phyloP scores from a whole-genome alignment of 768 basidiomycete genomes.

The Cyclocybe cylindracea region DNA sequence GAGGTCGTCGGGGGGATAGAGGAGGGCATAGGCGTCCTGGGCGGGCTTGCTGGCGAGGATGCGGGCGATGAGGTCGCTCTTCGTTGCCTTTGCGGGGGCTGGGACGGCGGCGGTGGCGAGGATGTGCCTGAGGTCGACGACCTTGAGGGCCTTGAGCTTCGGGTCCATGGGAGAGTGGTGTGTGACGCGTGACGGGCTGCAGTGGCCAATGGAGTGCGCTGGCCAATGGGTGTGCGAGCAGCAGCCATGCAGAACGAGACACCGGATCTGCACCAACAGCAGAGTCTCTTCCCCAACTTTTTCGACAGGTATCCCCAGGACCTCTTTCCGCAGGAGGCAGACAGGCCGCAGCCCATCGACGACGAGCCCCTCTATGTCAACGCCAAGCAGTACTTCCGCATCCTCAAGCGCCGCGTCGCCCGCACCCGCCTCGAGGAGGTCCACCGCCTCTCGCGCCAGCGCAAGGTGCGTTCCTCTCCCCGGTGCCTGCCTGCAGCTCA shows the following conservation, averaged over 20 bases:
- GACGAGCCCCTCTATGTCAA: slow-evolving; percentile 99
- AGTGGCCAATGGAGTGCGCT: slow-evolving; percentile 18
- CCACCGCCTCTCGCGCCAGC: slow-evolving; percentile 86
- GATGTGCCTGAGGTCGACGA: slow-evolving; percentile 67
- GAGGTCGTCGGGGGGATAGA: slow-evolving; percentile 34
- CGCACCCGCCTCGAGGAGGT: slow-evolving; percentile 92
- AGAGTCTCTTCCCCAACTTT: slow-evolving; percentile 28
- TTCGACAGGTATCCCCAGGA: slow-evolving; percentile 24
- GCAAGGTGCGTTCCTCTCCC: slow-evolving; percentile 66
- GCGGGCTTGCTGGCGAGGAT: slow-evolving; percentile 57
- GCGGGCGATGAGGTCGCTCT: slow-evolving; percentile 65
- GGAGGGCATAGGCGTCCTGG: slow-evolving; percentile 46
- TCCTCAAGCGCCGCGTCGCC: slow-evolving; percentile 92
- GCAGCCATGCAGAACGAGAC: slow-evolving; percentile 28
- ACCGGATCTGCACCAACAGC: slow-evolving; percentile 19
- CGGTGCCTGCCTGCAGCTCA: slow-evolving; percentile 4
- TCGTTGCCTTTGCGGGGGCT: slow-evolving; percentile 59
- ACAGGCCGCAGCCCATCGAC: slow-evolving; percentile 53
- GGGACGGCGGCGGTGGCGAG: slow-evolving; percentile 52
- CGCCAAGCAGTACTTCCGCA: slow-evolving; percentile 98
- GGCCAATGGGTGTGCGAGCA: slow-evolving; percentile 21
- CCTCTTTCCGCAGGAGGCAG: slow-evolving; percentile 24
- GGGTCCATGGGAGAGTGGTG: slow-evolving; percentile 30
- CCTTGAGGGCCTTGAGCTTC: slow-evolving; percentile 64
- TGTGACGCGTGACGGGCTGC: slow-evolving; percentile 24